Base-by-base conservation (phyloP, 192 early-diverging fungal species). In the Neocallimastix lanati region DNA sequence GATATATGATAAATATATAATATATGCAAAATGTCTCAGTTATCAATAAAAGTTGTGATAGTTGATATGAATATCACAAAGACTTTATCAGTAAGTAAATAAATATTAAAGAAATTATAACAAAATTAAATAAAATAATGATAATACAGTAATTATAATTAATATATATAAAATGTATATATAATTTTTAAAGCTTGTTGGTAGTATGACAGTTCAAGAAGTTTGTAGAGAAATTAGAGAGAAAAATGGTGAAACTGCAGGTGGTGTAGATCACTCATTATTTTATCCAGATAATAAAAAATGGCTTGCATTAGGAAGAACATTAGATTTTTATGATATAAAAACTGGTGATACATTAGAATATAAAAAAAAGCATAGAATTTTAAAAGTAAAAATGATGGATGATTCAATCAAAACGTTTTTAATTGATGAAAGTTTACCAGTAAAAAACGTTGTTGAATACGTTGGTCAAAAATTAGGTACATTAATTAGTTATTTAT, bases 241-340 rank as follows among this genome's bases (percentile, higher is more conserved):
- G 16, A 90, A 88, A 78, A 87, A 86, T 79, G 83, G 86, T 35
- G 84, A 87, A 27, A 81, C 80, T 4, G 83, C 85, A 14, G 86
- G 86, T 35, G 89, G 89, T 13, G 14, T 78, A 12, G 89, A 90
- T 77, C 87, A 91, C 77, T 86, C 85, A 18, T 84, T 91, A 40
- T 80, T 86, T 36, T 86, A 83, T 81, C 88, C 87, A 14, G 89
- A 87, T 13, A 79, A 80, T 29, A 84, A 86, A 28, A 87, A 86
- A 82, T 91, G 89, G 89, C 84, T 91, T 25, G 77, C 78, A 25
- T 80, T 84, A 16, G 81, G 79, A 35, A 90, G 88, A 80, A 79
- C 88, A n/a, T 80, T 91, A 25, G 89, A 88, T 76, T 88, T 82
- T 77, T 91, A 91, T 81, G 88, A 91, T 67, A 78, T 91, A 13